phyloP scores from a whole-genome alignment of 73 alveolate species.

The Symbiodinium pilosum region DNA sequence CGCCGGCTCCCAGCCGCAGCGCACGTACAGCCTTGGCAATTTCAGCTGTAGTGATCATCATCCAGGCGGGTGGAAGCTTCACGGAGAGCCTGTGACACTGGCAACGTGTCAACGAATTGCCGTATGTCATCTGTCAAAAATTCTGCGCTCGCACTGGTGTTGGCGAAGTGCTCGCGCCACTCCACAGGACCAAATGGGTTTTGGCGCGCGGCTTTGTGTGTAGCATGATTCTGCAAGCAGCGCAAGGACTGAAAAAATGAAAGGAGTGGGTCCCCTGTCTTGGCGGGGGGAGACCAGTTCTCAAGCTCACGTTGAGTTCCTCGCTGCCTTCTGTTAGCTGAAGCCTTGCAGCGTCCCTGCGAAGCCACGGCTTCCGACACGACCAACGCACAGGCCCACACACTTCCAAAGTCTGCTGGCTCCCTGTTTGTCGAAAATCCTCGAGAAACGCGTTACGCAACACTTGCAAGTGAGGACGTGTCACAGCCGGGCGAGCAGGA shows the following conservation, averaged over 20 bases:
- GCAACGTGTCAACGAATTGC: slow-evolving; percentile 5
- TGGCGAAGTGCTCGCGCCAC: slow-evolving; percentile 3
- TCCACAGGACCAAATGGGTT: slow-evolving; percentile 30
- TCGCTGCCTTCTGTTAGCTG: slow-evolving; percentile 13
- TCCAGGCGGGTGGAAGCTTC: neutral
- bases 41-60: neutral
- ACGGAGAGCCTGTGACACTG: neutral
- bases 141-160: neutral
- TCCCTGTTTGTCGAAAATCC: neutral
- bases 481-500: neutral
- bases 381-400: slow-evolving; percentile 10
- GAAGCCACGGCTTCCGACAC: slow-evolving; percentile 48
- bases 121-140: neutral
- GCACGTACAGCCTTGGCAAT: neutral
- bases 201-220: slow-evolving; percentile 5
- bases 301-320: neutral
- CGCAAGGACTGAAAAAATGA: slow-evolving; percentile 6
- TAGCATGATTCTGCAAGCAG: neutral
- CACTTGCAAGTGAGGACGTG: neutral
- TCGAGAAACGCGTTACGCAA: too few relatives aligned
- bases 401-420: neutral
- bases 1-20: slow-evolving; percentile 38
- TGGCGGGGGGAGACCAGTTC: slow-evolving; percentile 20
- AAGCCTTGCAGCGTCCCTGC: neutral
- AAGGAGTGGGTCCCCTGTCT: slow-evolving; percentile 46